These are phyloP conservation scores for Claviceps capensis DNA, from an alignment of 2,329 filamentous ascomycete genomes.

Conservation along the genomic window DNA sequence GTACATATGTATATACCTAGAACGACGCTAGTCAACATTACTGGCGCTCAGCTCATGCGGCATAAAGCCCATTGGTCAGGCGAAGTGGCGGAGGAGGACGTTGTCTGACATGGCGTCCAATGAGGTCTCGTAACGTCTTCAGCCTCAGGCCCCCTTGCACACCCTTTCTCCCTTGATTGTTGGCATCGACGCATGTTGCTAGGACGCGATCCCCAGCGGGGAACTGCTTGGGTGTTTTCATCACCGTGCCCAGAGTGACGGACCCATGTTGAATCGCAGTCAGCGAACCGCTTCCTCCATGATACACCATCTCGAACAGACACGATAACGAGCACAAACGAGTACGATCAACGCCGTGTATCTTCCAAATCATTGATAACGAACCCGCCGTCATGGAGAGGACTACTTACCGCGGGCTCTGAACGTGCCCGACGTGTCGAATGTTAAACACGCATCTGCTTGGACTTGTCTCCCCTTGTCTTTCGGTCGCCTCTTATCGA, in stretches of 20 bases:
- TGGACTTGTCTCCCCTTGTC: constrained; percentile 1
- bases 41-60: not conserved
- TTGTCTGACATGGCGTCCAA: constrained; percentile 8
- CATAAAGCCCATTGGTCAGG: constrained; percentile 2
- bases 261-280: not conserved
- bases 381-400: constrained; percentile 10
- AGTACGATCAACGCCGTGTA: not conserved
- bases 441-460: not conserved
- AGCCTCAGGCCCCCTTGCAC: constrained; percentile 10
- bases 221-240: constrained; percentile 7
- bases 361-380: not conserved
- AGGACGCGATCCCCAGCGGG: constrained; percentile 6
- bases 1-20: no score
- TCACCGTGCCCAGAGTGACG: constrained; percentile 3
- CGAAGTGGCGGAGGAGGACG: not conserved
- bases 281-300: constrained; percentile 2
- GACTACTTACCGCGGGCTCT: constrained; percentile 5
- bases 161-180: not conserved
- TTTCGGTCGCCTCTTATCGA: not conserved
- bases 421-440: constrained; percentile 5
- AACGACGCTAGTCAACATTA: not conserved
- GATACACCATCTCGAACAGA: constrained; percentile 8
- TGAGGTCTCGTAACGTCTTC: not conserved
- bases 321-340: constrained; percentile 4
- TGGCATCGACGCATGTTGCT: constrained; percentile 6